phyloP scores from a whole-genome alignment of 177 flowering plant genomes.

The Vitis hybrid region DNA sequence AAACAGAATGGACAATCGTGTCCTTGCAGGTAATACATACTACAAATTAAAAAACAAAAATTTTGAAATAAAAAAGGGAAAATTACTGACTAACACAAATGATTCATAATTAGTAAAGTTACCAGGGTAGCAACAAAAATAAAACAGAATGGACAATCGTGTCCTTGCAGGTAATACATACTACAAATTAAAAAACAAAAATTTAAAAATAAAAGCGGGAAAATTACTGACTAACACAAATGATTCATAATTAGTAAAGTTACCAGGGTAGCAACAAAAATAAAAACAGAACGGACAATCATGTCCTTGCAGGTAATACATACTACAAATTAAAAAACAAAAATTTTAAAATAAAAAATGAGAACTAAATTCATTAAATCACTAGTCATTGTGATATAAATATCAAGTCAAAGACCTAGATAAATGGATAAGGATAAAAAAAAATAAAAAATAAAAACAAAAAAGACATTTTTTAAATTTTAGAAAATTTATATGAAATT shows the following conservation, averaged over 20 bases:
- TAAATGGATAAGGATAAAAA: no score
- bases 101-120: background rate
- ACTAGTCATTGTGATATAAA: background rate
- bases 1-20: background rate
- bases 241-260: background rate
- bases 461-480: no score
- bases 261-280: background rate
- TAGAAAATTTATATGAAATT: no score
- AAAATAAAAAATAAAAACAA: no score
- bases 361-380: background rate
- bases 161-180: background rate
- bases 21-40: background rate
- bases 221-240: background rate
- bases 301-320: background rate
- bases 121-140: background rate
- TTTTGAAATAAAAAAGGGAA: background rate
- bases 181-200: background rate
- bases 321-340: background rate
- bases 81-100: background rate
- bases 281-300: background rate
- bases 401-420: no score
- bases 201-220: no score
- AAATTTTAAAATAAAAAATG: background rate
- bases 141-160: background rate
- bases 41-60: background rate